Evolutionary conservation across 768 basidiomycete species (phyloP), one percentile per base, ranked within the genome.

Genomic region (Amylocystis lapponica): DNA sequence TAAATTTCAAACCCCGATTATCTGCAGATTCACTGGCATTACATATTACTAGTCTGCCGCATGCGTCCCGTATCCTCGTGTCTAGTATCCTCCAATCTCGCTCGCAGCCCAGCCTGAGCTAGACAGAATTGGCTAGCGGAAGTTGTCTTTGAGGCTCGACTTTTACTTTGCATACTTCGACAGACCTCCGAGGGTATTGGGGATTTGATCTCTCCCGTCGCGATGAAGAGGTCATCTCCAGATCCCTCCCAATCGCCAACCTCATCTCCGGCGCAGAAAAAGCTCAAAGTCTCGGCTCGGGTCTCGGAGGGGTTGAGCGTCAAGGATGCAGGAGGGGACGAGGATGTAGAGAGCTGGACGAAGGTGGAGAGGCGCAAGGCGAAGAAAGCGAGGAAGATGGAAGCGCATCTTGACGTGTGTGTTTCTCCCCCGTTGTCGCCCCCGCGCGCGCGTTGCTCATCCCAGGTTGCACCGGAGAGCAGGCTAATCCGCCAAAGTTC

Each of bases 311-410:
- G 39, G 7, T 13, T 39, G 27, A 43, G 27, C 29, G 29, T 45
- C 13, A 41, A 29, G 27, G 48, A 36, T 14, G 16, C 26, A 22
- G 46, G 41, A 14, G n/a, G 20, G 13, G 46, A 30, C 8, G 25
- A 45, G 5, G 39, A 59, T 27, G 75, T 58, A 5, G 64, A 56
- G 5, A 72, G 64, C 36, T 86, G 83, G 86, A 81, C 76, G 11
- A 84, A 79, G 52, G 80, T 85, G 8, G 81, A 86, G 51, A 79
- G 74, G 56, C 71, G 82, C 46, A 87, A 83, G 63, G 67, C 74
- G 29, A 86, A 87, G 69, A 88, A 87, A 55, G 63, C 60, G 45
- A 74, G 68, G 49, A 86, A 81, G 59, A 35, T 53, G 36, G 79
- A 81, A 51, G 64, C 67, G 33, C 81, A 77, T 58, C 57, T 68